These are phyloP conservation scores for Lipomyces sp. DNA, from an alignment of 805 yeast genomes.

Conservation along the genomic window DNA sequence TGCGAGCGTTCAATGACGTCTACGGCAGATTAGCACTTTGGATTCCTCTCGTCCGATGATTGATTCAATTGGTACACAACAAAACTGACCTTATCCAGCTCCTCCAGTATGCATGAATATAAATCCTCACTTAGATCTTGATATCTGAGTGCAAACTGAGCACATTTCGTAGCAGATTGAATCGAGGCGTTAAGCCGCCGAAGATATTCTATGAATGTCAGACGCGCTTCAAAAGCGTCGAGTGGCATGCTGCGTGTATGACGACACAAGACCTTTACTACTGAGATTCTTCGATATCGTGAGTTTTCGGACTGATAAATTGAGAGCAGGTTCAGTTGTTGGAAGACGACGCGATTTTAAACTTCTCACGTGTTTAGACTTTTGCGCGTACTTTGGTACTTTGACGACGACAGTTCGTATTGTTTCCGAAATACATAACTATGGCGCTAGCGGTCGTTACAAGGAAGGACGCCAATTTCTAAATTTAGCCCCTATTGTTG, in stretches of 20 bases:
- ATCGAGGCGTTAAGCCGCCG: constrained; percentile 66
- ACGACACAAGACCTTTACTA: not conserved
- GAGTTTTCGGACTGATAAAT: not conserved
- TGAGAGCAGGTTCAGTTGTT: too few relatives aligned
- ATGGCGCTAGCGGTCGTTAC: too few relatives aligned
- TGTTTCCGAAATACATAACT: too few relatives aligned
- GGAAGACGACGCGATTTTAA: too few relatives aligned
- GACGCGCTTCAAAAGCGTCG: constrained; percentile 89
- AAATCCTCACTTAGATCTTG: constrained; percentile 68
- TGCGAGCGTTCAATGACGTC: constrained; percentile 62
- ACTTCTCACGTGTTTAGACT: too few relatives aligned
- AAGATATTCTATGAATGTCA: constrained; percentile 72
- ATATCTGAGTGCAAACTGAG: constrained; percentile 59
- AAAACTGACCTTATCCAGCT: constrained; percentile 48
- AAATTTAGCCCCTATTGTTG: too few relatives aligned
- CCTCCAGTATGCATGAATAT: constrained; percentile 68
- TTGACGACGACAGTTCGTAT: too few relatives aligned
- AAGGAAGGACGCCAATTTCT: too few relatives aligned
- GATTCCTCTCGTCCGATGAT: not conserved
- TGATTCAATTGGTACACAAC: not conserved
- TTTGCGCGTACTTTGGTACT: too few relatives aligned
- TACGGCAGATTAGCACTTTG: not conserved
- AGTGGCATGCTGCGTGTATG: constrained; percentile 45
- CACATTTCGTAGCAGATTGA: constrained; percentile 52
- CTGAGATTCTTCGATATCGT: too few relatives aligned